These are phyloP conservation scores for Ensete glaucum DNA, from an alignment of 176 grass and related monocot species.

Conservation along the genomic window DNA sequence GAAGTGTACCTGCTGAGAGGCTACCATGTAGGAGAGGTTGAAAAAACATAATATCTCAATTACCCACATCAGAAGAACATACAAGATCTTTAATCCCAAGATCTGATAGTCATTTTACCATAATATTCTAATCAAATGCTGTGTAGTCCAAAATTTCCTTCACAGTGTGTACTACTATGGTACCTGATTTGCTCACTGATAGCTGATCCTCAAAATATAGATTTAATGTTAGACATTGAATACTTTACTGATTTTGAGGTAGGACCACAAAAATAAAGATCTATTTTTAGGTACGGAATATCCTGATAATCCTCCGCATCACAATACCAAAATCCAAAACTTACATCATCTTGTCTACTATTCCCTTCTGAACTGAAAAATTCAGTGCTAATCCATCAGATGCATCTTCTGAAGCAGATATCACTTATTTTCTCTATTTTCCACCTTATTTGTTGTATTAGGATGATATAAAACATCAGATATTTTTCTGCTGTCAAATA, in stretches of 20 bases:
- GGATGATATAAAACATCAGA: constrained; percentile 40
- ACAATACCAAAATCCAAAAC: constrained; percentile 25
- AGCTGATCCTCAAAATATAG: constrained; percentile 17
- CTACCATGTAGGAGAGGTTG: constrained; percentile 45
- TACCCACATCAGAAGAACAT: background rate
- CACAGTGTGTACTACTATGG: constrained; percentile 48
- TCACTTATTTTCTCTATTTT: constrained; percentile 50
- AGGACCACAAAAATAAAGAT: constrained; percentile 10
- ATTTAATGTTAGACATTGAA: too few relatives aligned
- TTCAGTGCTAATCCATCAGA: constrained; percentile 34
- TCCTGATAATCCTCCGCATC: constrained; percentile 22
- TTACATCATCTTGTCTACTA: constrained; percentile 41
- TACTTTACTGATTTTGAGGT: constrained; percentile 29
- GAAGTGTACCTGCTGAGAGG: constrained; percentile 70
- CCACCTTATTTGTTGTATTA: constrained; percentile 31
- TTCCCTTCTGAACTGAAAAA: constrained; percentile 35
- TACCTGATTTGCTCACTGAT: constrained; percentile 60
- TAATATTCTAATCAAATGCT: constrained; percentile 49
- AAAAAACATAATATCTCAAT: constrained; percentile 12
- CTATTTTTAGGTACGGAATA: background rate
- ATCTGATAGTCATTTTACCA: constrained; percentile 29
- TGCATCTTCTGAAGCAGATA: constrained; percentile 26
- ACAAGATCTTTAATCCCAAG: background rate
- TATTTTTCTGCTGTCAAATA: constrained; percentile 39
- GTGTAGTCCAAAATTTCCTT: constrained; percentile 39